Percentiles rank a stretch among this genome's conserved stretches.
Conservation (phyloP, 192 early-diverging fungal genomes). For the Oehlia diaphana region DNA sequence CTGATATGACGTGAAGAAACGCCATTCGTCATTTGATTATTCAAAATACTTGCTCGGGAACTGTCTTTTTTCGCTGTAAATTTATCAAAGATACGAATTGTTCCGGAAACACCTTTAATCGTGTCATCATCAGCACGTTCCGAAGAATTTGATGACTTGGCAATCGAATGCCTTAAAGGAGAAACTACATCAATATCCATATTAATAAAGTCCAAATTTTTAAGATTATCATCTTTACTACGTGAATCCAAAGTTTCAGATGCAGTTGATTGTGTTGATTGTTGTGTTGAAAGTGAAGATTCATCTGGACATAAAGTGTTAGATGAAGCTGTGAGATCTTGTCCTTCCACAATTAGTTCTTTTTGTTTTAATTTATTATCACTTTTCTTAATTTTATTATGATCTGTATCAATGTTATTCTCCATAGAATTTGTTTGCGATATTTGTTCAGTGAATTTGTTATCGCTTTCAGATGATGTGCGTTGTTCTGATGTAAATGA, state of each 20-base stretch:
- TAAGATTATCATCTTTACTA: neutral
- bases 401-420: neutral
- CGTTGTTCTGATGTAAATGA: neutral
- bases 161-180: slow-evolving; percentile 11
- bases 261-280: neutral
- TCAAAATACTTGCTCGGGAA: neutral
- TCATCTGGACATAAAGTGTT: neutral
- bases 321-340: neutral
- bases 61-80: neutral
- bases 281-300: neutral
- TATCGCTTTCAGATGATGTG: neutral
- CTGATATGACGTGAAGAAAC: neutral
- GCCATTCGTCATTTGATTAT: neutral
- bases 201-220: neutral
- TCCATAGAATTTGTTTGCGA: neutral
- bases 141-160: slow-evolving; percentile 9
- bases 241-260: neutral
- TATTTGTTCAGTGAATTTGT: neutral
- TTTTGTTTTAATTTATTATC: neutral
- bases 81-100: slow-evolving; percentile 12
- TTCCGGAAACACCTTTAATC: slow-evolving; percentile 10
- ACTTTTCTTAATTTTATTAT: neutral
- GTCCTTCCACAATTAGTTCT: neutral
- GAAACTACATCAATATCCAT: neutral
- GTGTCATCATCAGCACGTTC: slow-evolving; percentile 25